phyloP scores from a whole-genome alignment of 805 yeast species.

The Wickerhamiella hasegawae region DNA sequence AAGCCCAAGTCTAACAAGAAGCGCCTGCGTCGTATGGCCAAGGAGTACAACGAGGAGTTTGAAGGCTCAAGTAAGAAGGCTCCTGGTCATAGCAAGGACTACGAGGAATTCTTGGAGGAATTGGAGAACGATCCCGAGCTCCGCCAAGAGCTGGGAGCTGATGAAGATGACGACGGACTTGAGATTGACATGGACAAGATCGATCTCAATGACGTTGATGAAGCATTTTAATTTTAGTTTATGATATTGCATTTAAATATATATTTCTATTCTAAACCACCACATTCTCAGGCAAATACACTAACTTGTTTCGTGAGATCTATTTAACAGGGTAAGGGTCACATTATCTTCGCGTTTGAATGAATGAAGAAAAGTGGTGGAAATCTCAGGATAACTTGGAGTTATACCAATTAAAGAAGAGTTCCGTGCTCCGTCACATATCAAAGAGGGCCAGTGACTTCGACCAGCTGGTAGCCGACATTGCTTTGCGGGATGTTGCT shows the following conservation, averaged over 20 bases:
- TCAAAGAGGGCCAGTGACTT: background rate
- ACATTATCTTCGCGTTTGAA: too few relatives aligned
- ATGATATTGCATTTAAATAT: too few relatives aligned
- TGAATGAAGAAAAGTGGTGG: too few relatives aligned
- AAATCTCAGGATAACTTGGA: slow-evolving; percentile 2
- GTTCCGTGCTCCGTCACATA: background rate
- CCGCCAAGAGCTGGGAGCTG: slow-evolving; percentile 37
- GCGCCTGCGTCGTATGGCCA: slow-evolving; percentile 96
- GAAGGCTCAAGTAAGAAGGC: slow-evolving; percentile 77
- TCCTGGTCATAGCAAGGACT: slow-evolving; percentile 26
- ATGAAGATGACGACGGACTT: too few relatives aligned
- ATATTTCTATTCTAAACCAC: too few relatives aligned
- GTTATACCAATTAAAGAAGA: slow-evolving; percentile 1
- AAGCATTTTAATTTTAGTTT: too few relatives aligned
- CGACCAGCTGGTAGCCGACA: background rate
- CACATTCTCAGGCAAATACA: too few relatives aligned
- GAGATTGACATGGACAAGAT: too few relatives aligned
- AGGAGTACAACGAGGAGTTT: slow-evolving; percentile 70
- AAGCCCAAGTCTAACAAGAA: slow-evolving; percentile 68
- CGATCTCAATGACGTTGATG: too few relatives aligned
- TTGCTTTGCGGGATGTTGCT: background rate
- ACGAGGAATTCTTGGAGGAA: slow-evolving; percentile 81
- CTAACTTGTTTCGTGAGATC: too few relatives aligned
- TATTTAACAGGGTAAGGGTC: too few relatives aligned
- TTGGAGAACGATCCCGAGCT: slow-evolving; percentile 80